phyloP scores from a whole-genome alignment of 2,329 filamentous ascomycete genomes.

The Rhinocladiella mackenziei region DNA sequence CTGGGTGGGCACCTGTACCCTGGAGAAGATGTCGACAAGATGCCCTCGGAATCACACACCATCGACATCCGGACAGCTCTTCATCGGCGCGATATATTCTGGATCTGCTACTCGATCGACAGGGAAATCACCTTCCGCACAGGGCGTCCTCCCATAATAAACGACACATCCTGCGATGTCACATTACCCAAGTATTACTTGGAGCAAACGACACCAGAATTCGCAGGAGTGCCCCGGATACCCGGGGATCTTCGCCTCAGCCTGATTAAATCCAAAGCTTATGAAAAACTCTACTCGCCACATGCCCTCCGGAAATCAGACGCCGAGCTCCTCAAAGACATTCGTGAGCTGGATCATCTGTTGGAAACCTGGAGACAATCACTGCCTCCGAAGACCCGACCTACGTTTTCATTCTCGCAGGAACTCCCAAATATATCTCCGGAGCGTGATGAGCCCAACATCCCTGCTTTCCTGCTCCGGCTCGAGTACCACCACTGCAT shows the following conservation, averaged over 20 bases:
- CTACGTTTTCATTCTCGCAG: slow-evolving; percentile 45
- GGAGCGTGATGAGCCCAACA: slow-evolving; percentile 35
- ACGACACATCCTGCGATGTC: slow-evolving; percentile 52
- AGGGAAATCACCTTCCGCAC: slow-evolving; percentile 55
- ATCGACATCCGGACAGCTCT: slow-evolving; percentile 18
- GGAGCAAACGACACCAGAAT: slow-evolving; percentile 32
- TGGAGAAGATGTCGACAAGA: slow-evolving; percentile 22
- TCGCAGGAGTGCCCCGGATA: slow-evolving; percentile 34
- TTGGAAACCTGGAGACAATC: slow-evolving; percentile 54
- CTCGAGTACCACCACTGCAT: slow-evolving; percentile 56
- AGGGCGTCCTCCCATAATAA: slow-evolving; percentile 50
- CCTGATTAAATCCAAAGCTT: slow-evolving; percentile 51
- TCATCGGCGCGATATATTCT: slow-evolving; percentile 47
- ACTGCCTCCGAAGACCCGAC: slow-evolving; percentile 45
- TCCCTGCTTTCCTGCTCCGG: slow-evolving; percentile 48
- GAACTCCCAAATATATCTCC: slow-evolving; percentile 27
- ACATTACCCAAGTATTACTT: slow-evolving; percentile 45
- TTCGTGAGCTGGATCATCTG: slow-evolving; percentile 55
- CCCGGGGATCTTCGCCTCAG: slow-evolving; percentile 50
- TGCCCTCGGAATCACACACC: slow-evolving; percentile 5
- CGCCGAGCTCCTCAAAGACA: slow-evolving; percentile 52
- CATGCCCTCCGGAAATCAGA: slow-evolving; percentile 49
- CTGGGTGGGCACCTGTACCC: slow-evolving; percentile 45
- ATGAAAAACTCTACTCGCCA: slow-evolving; percentile 49
- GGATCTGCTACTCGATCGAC: slow-evolving; percentile 54